These are phyloP conservation scores for Emergomyces orientalis DNA, from an alignment of 2,329 filamentous ascomycete species.

Conservation along the genomic window DNA sequence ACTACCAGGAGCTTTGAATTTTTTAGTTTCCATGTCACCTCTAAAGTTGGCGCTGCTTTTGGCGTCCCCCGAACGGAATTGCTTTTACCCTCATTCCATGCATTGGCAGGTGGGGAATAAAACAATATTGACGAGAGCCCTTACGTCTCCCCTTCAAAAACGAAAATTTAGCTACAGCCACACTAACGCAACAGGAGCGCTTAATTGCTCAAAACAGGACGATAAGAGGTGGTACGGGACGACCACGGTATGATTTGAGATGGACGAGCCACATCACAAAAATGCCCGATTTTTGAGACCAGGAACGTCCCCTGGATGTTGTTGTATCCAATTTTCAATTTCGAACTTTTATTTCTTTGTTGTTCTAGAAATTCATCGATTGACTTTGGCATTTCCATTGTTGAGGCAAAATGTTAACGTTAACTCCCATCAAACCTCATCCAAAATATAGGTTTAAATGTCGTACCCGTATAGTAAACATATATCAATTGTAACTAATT, in stretches of 20 bases:
- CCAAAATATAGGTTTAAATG: too few relatives aligned
- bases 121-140: neutral
- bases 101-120: neutral
- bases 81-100: neutral
- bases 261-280: neutral
- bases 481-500: too few relatives aligned
- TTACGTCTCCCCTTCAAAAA: neutral
- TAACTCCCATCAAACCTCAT: too few relatives aligned
- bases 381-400: too few relatives aligned
- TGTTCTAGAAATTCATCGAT: too few relatives aligned
- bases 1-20: neutral
- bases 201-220: neutral
- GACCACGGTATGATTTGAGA: neutral
- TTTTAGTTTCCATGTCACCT: neutral
- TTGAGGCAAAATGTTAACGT: too few relatives aligned
- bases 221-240: neutral
- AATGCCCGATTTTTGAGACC: too few relatives aligned
- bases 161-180: neutral
- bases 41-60: neutral
- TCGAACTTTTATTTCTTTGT: too few relatives aligned
- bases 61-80: neutral
- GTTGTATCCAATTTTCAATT: too few relatives aligned
- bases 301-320: too few relatives aligned
- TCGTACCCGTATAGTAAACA: too few relatives aligned
- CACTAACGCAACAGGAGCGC: neutral